phyloP scores from a whole-genome alignment of 257 asterid species.

The Misopates orontium region DNA sequence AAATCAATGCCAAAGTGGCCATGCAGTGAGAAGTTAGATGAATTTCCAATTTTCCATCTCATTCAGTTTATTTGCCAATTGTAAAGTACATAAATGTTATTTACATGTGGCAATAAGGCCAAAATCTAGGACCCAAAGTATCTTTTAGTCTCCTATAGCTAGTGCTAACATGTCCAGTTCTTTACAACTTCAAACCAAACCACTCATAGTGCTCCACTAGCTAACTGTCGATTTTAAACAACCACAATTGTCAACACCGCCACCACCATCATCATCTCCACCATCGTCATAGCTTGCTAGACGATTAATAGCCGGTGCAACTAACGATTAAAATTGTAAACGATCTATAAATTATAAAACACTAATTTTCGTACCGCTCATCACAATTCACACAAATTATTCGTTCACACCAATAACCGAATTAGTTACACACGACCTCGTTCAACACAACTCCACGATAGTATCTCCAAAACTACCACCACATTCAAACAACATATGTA shows the following conservation, averaged over 20 bases:
- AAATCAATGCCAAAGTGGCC: background rate
- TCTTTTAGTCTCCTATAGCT: background rate
- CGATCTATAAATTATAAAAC: no score
- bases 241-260: constrained; percentile 8
- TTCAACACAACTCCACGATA: no score
- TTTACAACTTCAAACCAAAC: constrained; percentile 32
- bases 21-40: background rate
- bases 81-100: no score
- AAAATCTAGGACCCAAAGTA: constrained; percentile 5
- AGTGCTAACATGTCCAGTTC: constrained; percentile 34
- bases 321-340: no score
- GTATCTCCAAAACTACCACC: no score
- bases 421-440: no score
- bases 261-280: background rate
- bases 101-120: no score
- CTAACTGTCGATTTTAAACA: constrained; percentile 31
- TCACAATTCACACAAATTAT: no score
- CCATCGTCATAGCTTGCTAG: background rate
- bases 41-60: background rate
- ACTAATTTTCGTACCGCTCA: no score
- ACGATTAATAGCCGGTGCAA: no score
- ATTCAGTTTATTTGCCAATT: background rate
- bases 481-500: no score
- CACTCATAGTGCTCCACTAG: constrained; percentile 46
- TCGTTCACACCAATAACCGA: no score